Base-by-base conservation (phyloP, 2,329 filamentous ascomycete genomes). In the Lecanoromycetidae sp. region DNA sequence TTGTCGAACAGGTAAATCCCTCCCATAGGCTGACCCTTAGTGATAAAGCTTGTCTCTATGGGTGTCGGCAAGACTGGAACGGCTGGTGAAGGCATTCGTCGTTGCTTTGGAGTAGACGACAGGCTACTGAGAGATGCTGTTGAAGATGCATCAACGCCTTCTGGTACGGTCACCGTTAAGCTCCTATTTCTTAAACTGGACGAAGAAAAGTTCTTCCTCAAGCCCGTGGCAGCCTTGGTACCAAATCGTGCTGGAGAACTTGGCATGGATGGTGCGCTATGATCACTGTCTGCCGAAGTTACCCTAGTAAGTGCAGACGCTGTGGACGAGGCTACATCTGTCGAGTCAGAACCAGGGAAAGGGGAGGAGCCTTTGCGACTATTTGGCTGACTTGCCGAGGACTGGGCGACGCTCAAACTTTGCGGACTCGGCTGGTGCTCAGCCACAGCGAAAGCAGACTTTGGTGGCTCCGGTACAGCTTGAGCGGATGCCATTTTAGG, bases 1-100 rank as follows among this genome's bases (percentile, higher is more conserved):
- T 76, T 85, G 52, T 94, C 87, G 57, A 96, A 93, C 1, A 96
- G 71, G 59, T 87, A 80, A 48, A 90, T 69, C 5, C 83, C 85
- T 20, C 81, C 81, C 4, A 75, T 71, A 32, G 73, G 74, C 26
- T 80, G 67, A 13, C 74, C 71, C 56, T 72, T 68, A 6, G 68
- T 61, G 8, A 74, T 75, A 48, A 75, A 84, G 1, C 77, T 72
- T 8, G 77, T 69, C 0, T 75, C 72, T 30, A 80, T 73, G 10
- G 84, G 80, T 2, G 83, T 86, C 8, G 84, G 81, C 20, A 85
- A 60, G 1, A 77, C 68, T 6, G 84, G 78, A 40, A 84, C 63
- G 44, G 74, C 67, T 57, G 74, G 65, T 53, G 76, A 65, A 43
- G 72, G 61, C 38, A 64, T 66, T 54, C 65, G 63, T 19, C 58